These are phyloP conservation scores for Coix lacrymajobi DNA, from an alignment of 176 grass and related monocot species.

Conservation along the genomic window DNA sequence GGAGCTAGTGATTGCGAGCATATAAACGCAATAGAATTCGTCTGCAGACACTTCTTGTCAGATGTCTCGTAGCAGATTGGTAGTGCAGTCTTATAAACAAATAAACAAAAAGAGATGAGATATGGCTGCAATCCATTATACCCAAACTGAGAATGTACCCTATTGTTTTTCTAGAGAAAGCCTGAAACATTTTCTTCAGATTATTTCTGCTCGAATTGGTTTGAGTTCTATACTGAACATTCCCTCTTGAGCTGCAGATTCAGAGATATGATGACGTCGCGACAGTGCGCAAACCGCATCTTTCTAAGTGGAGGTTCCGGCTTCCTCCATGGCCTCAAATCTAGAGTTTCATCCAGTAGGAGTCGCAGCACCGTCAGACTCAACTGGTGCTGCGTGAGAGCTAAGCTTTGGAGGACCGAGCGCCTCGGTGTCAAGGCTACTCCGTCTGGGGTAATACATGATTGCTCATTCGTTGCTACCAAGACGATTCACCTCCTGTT, in stretches of 20 bases:
- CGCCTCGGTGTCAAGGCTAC: not conserved
- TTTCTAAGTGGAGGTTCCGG: not conserved
- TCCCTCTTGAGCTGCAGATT: not conserved
- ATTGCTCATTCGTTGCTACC: not conserved
- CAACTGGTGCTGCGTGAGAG: constrained; percentile 17
- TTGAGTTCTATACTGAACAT: not conserved
- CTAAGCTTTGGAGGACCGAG: constrained; percentile 8
- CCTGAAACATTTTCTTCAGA: not conserved
- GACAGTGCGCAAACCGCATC: constrained; percentile 17
- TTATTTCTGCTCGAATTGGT: not conserved
- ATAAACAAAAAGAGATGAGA: not conserved
- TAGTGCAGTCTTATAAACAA: not conserved
- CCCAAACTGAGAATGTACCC: not conserved
- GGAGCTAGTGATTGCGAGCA: not conserved
- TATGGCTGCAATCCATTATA: not conserved
- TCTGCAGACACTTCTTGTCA: not conserved
- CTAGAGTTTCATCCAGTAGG: not conserved
- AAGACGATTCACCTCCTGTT: not conserved
- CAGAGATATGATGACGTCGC: constrained; percentile 14
- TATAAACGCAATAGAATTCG: not conserved
- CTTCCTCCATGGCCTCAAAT: not conserved
- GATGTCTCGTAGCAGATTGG: not conserved
- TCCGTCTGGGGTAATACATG: constrained; percentile 21
- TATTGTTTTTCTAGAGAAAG: not conserved
- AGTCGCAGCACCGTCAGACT: not conserved